Evolutionary conservation across 139 green algal species (phyloP), one percentile per base, ranked within the genome.

Genomic region (Spirogloea muscicola): DNA sequence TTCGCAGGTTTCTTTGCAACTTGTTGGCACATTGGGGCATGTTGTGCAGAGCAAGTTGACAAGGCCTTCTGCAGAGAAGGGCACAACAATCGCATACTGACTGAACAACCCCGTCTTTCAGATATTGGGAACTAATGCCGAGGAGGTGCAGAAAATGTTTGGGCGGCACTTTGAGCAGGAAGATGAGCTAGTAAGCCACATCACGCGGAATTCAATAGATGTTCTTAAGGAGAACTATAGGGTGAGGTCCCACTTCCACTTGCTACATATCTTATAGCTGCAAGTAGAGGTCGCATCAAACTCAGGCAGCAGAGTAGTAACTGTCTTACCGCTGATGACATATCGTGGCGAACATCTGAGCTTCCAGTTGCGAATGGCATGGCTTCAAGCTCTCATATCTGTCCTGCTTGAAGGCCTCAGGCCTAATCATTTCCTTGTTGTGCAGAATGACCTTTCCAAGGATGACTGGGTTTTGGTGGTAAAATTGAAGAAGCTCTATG

Each of bases 381-480:
- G 13, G 57, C 16, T 65, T 65, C 13, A 65, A 16, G 16, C 57
- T 13, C 13, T 58, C 57, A n/a, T 13, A 42, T 38, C 13, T 16
- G 13, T 13, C 13, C 13, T 18, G 36, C 13, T 44, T 65, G 27
- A 13, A 16, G 57, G 18, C 13, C 18, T 13, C n/a, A n/a, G n/a
- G n/a, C n/a, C n/a, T n/a, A 13, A 65, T 55, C 21, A 38, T 13
- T 58, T 18, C 18, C 18, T 55, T 6, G 21, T 65, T 38, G 63
- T 72, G 72, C 42, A 73, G 59, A 89, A 98, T 59, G 92, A 98
- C 41, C 86, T 99, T 85, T 86, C 36, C 6, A 93, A 91, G 82
- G 91, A 96, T 33, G 92, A 98, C 76, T 99, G 94, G 94, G 63
- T 86, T 40, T 84, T 98, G 43, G 87, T 99, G 7, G 84, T 96